Percentiles rank a stretch among this genome's conserved stretches.
Conservation (phyloP, 148 eudicot genomes). For the Polygonum aviculare region DNA sequence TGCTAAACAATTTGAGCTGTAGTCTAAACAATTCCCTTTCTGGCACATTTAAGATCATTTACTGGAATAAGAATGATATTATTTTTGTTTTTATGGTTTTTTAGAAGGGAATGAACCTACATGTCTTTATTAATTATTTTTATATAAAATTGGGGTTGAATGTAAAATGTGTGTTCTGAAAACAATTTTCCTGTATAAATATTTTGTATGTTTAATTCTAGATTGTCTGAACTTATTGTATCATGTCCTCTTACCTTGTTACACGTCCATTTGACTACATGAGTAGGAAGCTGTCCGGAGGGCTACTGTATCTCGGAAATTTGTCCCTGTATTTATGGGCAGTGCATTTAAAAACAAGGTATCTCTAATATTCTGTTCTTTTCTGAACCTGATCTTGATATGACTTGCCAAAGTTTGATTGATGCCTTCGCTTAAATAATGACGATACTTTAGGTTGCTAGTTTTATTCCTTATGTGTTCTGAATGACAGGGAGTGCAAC, state of each 20-base stretch:
- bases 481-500: conserved; percentile 73
- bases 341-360: conserved; percentile 99
- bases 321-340: conserved; percentile 97
- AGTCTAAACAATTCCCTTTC: no score
- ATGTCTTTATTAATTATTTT: neutral
- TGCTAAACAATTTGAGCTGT: neutral
- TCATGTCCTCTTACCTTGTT: conserved; percentile 4
- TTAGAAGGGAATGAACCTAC: neutral
- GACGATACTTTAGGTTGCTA: neutral
- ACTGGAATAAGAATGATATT: neutral
- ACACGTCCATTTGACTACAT: conserved; percentile 13
- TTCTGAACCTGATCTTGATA: neutral
- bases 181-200: neutral
- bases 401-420: neutral
- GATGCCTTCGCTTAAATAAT: neutral
- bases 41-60: neutral
- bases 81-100: neutral
- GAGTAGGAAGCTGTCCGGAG: conserved; percentile 85
- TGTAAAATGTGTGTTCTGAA: neutral
- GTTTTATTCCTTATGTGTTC: conserved; percentile 6
- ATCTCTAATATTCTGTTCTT: neutral
- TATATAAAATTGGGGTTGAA: neutral
- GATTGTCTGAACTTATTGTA: neutral
- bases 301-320: conserved; percentile 75
- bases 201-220: neutral